These are phyloP conservation scores for Aspergillus proliferans DNA, from an alignment of 2,329 filamentous ascomycete genomes.

Conservation along the genomic window DNA sequence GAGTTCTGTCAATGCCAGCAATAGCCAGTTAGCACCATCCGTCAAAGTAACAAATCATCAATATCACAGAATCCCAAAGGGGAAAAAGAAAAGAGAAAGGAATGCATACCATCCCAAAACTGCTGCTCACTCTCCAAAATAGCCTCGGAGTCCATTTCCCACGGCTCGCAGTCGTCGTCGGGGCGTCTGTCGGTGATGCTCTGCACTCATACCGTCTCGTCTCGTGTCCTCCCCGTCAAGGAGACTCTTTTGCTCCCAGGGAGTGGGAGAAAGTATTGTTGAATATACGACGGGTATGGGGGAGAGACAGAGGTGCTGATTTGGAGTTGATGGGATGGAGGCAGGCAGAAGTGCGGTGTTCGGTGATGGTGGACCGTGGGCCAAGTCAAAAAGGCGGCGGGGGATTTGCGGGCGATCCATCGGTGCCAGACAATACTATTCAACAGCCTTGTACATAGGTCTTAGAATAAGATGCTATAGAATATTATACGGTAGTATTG, in stretches of 20 bases:
- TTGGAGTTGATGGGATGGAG: background rate
- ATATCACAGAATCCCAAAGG: background rate
- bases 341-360: background rate
- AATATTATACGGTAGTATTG: background rate
- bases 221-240: background rate
- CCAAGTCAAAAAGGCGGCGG: constrained; percentile 1
- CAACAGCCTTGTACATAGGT: too few relatives aligned
- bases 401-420: constrained; percentile 1
- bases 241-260: background rate
- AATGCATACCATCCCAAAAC: constrained; percentile 74
- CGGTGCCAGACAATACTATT: background rate
- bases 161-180: constrained; percentile 33
- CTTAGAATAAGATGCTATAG: too few relatives aligned
- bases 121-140: constrained; percentile 73
- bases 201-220: constrained; percentile 32
- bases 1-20: constrained; percentile 48
- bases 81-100: constrained; percentile 7
- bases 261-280: background rate
- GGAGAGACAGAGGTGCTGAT: background rate
- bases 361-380: background rate
- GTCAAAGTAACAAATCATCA: background rate
- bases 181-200: constrained; percentile 20
- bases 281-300: background rate
- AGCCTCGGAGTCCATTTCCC: constrained; percentile 62
- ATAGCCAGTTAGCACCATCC: background rate